Conservation (phyloP, 805 yeast species). For the Kregervanrija pseudodelftensis region DNA sequence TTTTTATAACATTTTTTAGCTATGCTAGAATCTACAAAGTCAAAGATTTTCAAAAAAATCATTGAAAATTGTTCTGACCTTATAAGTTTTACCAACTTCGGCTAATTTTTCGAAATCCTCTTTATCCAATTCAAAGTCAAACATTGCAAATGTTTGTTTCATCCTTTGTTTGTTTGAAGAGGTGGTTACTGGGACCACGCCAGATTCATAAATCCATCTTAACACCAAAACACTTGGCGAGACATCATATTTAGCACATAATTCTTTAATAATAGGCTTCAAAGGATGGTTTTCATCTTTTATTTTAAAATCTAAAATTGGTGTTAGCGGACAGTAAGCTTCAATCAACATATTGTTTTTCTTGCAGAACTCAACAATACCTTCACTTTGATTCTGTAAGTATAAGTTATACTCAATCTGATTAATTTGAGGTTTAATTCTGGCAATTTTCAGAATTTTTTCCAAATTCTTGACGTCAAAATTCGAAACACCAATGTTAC, state of each 20-base stretch:
- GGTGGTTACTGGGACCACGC: constrained; percentile 73
- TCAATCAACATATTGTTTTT: constrained; percentile 46
- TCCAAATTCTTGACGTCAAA: constrained; percentile 43
- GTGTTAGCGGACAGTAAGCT: constrained; percentile 67
- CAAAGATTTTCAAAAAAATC: background rate
- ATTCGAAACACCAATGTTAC: constrained; percentile 56
- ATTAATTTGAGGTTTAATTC: constrained; percentile 50
- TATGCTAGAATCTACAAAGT: no score
- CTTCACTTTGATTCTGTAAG: constrained; percentile 56
- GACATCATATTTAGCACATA: constrained; percentile 51
- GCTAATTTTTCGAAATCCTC: constrained; percentile 44
- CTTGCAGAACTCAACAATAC: constrained; percentile 43
- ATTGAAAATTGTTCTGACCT: constrained; percentile 5
- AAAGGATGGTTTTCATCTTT: constrained; percentile 32
- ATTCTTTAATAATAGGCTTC: constrained; percentile 27
- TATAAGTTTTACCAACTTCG: constrained; percentile 30
- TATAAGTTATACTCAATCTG: constrained; percentile 68
- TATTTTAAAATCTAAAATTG: constrained; percentile 40
- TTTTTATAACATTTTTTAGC: no score
- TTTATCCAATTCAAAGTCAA: constrained; percentile 43
- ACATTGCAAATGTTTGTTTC: constrained; percentile 46
- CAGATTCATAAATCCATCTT: constrained; percentile 62
- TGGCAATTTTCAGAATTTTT: constrained; percentile 33
- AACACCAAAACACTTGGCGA: constrained; percentile 60
- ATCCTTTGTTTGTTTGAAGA: constrained; percentile 54